Conservation (phyloP, 495 filamentous ascomycete genomes). For the Aspergillus avenaceus region DNA sequence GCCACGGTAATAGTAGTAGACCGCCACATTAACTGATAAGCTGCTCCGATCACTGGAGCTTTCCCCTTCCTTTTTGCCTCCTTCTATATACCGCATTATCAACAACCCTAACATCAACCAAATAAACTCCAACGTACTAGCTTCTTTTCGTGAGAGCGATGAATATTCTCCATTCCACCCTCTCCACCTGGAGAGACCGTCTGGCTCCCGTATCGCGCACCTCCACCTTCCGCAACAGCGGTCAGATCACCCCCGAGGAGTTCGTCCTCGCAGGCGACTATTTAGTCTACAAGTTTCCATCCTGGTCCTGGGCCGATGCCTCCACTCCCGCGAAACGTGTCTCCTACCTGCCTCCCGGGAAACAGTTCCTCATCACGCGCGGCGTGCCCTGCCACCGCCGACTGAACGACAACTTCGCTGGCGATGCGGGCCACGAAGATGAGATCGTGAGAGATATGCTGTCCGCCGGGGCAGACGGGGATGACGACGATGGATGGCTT, state of each 20-base stretch:
- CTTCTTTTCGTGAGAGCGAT: too few relatives aligned
- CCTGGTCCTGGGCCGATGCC: conserved; percentile 95
- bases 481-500: conserved; percentile 87
- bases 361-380: conserved; percentile 93
- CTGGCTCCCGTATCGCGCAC: conserved; percentile 83
- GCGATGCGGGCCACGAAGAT: conserved; percentile 79
- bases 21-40: conserved; percentile 18
- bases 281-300: conserved; percentile 98
- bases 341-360: conserved; percentile 76
- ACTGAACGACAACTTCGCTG: conserved; percentile 89
- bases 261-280: conserved; percentile 96
- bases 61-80: neutral
- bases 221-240: conserved; percentile 88
- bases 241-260: conserved; percentile 96
- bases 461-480: conserved; percentile 49
- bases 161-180: conserved; percentile 71
- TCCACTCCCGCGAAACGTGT: conserved; percentile 72
- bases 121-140: neutral
- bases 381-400: conserved; percentile 89
- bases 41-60: neutral
- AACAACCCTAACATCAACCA: neutral
- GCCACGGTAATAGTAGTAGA: conserved; percentile 8
- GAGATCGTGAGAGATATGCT: conserved; percentile 76
- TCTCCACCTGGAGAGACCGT: conserved; percentile 82
- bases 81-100: neutral